Percentiles rank a stretch among this genome's conserved stretches.
Evolutionary conservation across 2,329 filamentous ascomycete species (phyloP).

Genomic region (Simplicillium sp.): DNA sequence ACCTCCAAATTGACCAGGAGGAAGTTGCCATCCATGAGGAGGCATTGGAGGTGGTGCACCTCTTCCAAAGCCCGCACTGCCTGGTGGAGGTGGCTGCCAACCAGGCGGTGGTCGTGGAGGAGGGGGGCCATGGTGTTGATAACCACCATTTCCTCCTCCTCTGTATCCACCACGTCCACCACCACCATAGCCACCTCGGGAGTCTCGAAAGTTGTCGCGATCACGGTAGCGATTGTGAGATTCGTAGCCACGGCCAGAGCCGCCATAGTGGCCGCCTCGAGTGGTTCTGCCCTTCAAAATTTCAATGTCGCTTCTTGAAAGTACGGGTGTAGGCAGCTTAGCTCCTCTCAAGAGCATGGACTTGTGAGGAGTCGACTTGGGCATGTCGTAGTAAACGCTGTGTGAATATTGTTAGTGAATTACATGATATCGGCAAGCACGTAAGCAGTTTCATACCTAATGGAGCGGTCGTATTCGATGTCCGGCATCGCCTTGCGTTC

Average conservation of each 20-base stretch:
- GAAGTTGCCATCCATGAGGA: constrained; percentile 7
- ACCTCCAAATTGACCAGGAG: neutral
- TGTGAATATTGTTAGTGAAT: constrained; percentile 1
- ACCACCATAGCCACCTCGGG: constrained; percentile 9
- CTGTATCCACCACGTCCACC: constrained; percentile 6
- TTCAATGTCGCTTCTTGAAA: constrained; percentile 70
- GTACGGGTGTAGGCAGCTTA: constrained; percentile 58
- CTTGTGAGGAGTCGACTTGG: constrained; percentile 69
- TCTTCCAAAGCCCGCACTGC: constrained; percentile 30
- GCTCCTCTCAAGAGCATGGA: constrained; percentile 88
- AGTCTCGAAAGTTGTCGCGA: neutral
- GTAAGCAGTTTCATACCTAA: constrained; percentile 53
- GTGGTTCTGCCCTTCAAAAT: constrained; percentile 57
- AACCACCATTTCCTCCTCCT: neutral
- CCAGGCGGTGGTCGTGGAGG: constrained; percentile 4
- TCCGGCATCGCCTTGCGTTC: constrained; percentile 62
- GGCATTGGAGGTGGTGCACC: constrained; percentile 37
- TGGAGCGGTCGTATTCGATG: constrained; percentile 76
- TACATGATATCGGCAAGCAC: neutral
- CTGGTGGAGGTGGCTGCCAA: constrained; percentile 36
- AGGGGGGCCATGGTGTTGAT: neutral
- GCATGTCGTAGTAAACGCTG: constrained; percentile 82
- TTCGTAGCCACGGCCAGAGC: constrained; percentile 51
- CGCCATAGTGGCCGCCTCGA: constrained; percentile 49
- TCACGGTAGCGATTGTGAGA: constrained; percentile 4